phyloP scores from a whole-genome alignment of 2,329 filamentous ascomycete genomes.

The Aspergillus intermedius region DNA sequence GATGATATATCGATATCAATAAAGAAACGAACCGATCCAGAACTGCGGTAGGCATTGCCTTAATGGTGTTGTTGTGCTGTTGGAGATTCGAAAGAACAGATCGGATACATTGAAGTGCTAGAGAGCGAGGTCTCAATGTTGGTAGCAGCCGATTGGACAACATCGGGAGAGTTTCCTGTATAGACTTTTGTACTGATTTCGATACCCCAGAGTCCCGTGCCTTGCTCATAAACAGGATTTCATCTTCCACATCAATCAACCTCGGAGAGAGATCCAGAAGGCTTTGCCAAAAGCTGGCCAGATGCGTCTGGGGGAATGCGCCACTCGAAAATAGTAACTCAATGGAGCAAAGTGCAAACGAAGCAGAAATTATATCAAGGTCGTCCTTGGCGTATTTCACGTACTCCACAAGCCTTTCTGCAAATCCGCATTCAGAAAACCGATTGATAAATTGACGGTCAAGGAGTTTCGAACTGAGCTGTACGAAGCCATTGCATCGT shows the following conservation, averaged over 20 bases:
- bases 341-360: conserved; percentile 29
- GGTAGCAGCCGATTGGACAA: conserved; percentile 12
- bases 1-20: conserved; percentile 13
- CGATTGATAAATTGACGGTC: conserved; percentile 35
- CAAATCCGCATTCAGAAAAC: conserved; percentile 68
- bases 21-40: conserved; percentile 25
- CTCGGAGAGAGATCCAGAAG: conserved; percentile 21
- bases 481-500: conserved; percentile 49
- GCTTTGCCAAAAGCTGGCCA: conserved; percentile 25
- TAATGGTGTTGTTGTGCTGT: conserved; percentile 23
- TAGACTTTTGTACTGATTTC: conserved; percentile 22
- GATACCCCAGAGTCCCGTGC: conserved; percentile 20
- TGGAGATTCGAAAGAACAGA: conserved; percentile 25
- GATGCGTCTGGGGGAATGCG: conserved; percentile 21
- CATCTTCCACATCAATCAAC: conserved; percentile 23
- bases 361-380: conserved; percentile 43
- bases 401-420: conserved; percentile 60
- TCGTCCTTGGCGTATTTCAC: conserved; percentile 45
- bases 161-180: conserved; percentile 21
- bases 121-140: conserved; percentile 24
- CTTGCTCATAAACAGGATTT: conserved; percentile 20
- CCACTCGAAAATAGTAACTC: conserved; percentile 23
- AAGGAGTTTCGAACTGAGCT: conserved; percentile 49
- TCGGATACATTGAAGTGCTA: conserved; percentile 29
- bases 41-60: conserved; percentile 20